Evolutionary conservation across 2,329 filamentous ascomycete genomes (phyloP).

Genomic region (Calonectria montana): DNA sequence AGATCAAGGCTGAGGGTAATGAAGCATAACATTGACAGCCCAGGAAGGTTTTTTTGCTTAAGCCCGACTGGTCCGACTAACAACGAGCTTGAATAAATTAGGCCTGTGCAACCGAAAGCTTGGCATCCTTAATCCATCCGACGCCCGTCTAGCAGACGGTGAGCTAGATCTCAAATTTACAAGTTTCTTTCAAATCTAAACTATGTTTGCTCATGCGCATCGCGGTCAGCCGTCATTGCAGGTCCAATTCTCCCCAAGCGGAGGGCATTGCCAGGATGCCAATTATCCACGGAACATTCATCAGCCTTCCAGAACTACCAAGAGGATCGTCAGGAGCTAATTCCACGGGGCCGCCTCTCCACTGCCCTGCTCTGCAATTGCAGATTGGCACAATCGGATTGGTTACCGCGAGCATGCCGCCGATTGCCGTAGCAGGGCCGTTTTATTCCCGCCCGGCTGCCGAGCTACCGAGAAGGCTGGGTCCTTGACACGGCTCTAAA

Average conservation of each 20-base stretch:
- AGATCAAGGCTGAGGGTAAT: background rate
- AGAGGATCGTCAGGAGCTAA: background rate
- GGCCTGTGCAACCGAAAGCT: background rate
- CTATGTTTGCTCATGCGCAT: background rate
- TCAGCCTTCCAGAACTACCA: background rate
- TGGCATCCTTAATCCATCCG: background rate
- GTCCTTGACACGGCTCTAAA: background rate
- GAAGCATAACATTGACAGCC: background rate
- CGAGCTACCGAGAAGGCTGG: background rate
- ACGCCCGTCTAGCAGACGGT: background rate
- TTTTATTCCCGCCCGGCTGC: background rate
- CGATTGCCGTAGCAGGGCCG: background rate
- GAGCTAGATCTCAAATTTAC: background rate
- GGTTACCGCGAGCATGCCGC: background rate
- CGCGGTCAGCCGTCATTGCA: background rate
- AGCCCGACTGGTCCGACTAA: slow-evolving; percentile 3
- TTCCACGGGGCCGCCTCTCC: background rate
- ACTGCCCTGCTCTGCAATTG: background rate
- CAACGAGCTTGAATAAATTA: background rate
- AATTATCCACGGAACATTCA: background rate
- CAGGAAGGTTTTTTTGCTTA: background rate
- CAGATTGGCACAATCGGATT: background rate
- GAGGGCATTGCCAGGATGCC: background rate
- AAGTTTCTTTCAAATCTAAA: background rate
- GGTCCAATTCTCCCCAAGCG: background rate